phyloP scores from a whole-genome alignment of 305 asterid species.

The Fraxinus xanthoxyloides region DNA sequence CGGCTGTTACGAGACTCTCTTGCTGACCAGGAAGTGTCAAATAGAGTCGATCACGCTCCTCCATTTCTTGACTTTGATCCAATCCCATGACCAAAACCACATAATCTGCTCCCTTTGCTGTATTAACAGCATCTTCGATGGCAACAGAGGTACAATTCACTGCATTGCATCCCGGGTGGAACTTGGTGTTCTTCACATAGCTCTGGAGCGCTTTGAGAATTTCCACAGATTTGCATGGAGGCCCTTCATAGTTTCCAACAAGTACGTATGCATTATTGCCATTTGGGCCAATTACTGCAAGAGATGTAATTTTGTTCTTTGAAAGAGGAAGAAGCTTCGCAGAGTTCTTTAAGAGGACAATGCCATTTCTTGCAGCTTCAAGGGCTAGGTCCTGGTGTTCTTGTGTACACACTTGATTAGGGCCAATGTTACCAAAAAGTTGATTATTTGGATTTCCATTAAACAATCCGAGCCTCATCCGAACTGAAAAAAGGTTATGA shows the following conservation, averaged over 20 bases:
- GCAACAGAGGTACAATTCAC: slow-evolving; percentile 47
- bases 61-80: slow-evolving; percentile 66
- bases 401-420: slow-evolving; percentile 42
- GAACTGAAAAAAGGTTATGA: slow-evolving; percentile 54
- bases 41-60: slow-evolving; percentile 55
- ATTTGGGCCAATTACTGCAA: slow-evolving; percentile 60
- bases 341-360: slow-evolving; percentile 56
- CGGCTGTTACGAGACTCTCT: slow-evolving; percentile 47
- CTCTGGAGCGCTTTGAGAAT: slow-evolving; percentile 36
- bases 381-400: slow-evolving; percentile 56
- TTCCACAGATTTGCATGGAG: slow-evolving; percentile 49
- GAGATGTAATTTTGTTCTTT: slow-evolving; percentile 30
- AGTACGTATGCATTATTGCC: slow-evolving; percentile 39
- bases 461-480: slow-evolving; percentile 61
- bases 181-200: slow-evolving; percentile 27
- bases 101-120: slow-evolving; percentile 49
- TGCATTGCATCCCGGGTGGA: slow-evolving; percentile 47
- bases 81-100: slow-evolving; percentile 82
- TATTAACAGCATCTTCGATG: slow-evolving; percentile 35
- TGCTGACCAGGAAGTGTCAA: slow-evolving; percentile 74
- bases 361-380: slow-evolving; percentile 64
- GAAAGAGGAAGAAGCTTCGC: slow-evolving; percentile 48
- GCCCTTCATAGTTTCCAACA: slow-evolving; percentile 58
- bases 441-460: slow-evolving; percentile 44
- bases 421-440: slow-evolving; percentile 42